phyloP scores from a whole-genome alignment of 2,329 filamentous ascomycete genomes.

The Colletotrichum zoysiae region DNA sequence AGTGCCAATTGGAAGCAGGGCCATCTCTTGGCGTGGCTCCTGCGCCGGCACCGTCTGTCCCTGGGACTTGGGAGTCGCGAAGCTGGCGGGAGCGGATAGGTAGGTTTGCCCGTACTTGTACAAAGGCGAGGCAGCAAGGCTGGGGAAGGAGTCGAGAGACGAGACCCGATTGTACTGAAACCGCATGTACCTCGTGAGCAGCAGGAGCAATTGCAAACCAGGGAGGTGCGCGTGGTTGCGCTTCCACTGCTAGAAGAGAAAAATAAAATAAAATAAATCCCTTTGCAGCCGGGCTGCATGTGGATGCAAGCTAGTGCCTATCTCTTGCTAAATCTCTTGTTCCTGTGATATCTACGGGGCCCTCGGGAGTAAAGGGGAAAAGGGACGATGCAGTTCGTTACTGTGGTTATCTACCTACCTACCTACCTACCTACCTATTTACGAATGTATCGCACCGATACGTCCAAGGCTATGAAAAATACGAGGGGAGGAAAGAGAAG shows the following conservation, averaged over 20 bases:
- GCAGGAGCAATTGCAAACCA: not conserved
- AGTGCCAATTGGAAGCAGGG: conserved; percentile 24
- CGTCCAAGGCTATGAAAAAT: not conserved
- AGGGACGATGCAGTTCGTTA: not conserved
- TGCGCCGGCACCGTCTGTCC: conserved; percentile 1
- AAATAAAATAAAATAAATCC: not conserved
- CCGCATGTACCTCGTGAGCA: not conserved
- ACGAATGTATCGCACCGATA: not conserved
- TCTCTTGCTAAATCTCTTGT: conserved; percentile 15
- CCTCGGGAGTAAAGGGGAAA: not conserved
- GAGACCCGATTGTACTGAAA: not conserved
- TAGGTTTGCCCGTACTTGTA: not conserved
- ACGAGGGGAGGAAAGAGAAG: not conserved
- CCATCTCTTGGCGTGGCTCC: conserved; percentile 25
- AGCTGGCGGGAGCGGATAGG: not conserved
- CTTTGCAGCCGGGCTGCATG: conserved; percentile 28
- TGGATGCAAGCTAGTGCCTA: conserved; percentile 21
- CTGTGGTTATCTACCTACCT: not conserved
- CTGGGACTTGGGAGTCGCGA: not conserved
- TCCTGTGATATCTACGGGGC: conserved; percentile 12
- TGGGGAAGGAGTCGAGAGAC: not conserved
- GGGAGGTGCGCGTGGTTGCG: conserved; percentile 11
- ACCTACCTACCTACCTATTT: no score
- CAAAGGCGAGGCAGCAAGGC: not conserved
- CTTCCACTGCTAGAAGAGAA: conserved; percentile 14